A percentile compares a stretch with the other conserved stretches of the same genome.
Evolutionary conservation across 2,329 filamentous ascomycete genomes (phyloP).

Genomic region (Sphaerulina populicola): DNA sequence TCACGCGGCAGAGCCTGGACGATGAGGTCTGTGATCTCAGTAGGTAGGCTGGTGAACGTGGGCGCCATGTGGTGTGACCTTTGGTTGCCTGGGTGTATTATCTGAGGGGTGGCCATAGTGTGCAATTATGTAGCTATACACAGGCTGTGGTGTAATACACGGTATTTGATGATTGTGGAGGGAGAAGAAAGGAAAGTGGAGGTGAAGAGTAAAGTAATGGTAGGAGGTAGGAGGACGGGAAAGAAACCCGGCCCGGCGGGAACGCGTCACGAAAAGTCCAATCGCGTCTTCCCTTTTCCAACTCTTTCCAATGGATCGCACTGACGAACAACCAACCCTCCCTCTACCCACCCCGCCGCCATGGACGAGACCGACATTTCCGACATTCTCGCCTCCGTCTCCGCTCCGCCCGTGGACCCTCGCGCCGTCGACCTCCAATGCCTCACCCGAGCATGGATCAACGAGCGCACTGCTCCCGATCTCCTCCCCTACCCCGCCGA

Average conservation of each 20-base stretch:
- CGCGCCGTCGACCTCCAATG: slow-evolving; percentile 73
- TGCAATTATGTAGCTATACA: neutral
- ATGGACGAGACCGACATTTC: slow-evolving; percentile 36
- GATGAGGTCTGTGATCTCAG: slow-evolving; percentile 1
- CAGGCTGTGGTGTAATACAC: too few relatives aligned
- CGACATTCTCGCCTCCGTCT: slow-evolving; percentile 47
- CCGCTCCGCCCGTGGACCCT: slow-evolving; percentile 40
- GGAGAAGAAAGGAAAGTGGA: too few relatives aligned
- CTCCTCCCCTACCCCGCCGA: slow-evolving; percentile 69
- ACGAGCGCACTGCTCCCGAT: slow-evolving; percentile 82
- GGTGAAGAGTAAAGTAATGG: too few relatives aligned
- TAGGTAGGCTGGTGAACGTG: neutral
- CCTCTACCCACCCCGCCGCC: neutral
- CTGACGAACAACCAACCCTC: neutral
- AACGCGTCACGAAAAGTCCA: too few relatives aligned
- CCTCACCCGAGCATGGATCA: slow-evolving; percentile 84
- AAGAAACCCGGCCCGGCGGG: too few relatives aligned
- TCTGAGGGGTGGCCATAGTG: neutral
- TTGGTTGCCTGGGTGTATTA: too few relatives aligned
- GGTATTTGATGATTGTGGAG: too few relatives aligned
- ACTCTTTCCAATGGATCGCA: neutral
- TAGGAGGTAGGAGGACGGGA: too few relatives aligned
- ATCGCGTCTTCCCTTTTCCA: neutral
- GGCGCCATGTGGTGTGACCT: neutral
- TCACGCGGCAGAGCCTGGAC: neutral